Conservation (phyloP, 352 stramenopile genomes). For the Globisporangium carolinianum region DNA sequence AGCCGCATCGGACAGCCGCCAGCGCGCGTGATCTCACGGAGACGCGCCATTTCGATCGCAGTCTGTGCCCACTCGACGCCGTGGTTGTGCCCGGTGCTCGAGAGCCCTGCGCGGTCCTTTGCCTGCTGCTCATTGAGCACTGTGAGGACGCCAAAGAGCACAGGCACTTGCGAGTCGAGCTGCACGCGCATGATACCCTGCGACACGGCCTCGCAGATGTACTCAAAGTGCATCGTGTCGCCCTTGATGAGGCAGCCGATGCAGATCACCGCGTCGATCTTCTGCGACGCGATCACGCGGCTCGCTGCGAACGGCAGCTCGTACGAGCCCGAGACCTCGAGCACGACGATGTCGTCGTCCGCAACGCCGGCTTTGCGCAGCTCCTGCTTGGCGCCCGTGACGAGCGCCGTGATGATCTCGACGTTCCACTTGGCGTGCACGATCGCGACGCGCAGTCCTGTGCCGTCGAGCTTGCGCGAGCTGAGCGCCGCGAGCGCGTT, state of each 20-base stretch:
- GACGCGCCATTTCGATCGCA: constrained; percentile 93
- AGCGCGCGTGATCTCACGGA: constrained; percentile 65
- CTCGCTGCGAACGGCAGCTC: constrained; percentile 95
- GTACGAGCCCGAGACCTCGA: constrained; percentile 92
- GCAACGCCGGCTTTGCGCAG: constrained; percentile 53
- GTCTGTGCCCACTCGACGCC: constrained; percentile 95
- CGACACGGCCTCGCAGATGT: constrained; percentile 96
- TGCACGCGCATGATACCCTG: constrained; percentile 96
- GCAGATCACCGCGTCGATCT: constrained; percentile 95
- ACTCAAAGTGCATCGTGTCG: constrained; percentile 99
- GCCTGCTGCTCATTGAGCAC: constrained; percentile 96
- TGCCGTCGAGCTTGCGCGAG: constrained; percentile 73
- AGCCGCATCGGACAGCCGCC: constrained; percentile 64
- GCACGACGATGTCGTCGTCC: constrained; percentile 59
- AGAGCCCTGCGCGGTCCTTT: constrained; percentile 82
- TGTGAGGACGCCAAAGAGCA: constrained; percentile 93
- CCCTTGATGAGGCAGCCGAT: constrained; percentile 95
- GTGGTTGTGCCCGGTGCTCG: constrained; percentile 90
- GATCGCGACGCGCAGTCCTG: constrained; percentile 71
- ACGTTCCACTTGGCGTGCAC: constrained; percentile 84
- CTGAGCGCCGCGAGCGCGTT: constrained; percentile 60
- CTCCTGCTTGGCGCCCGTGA: constrained; percentile 53
- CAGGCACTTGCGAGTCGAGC: constrained; percentile 84
- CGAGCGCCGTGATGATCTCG: constrained; percentile 71
- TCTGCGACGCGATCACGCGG: constrained; percentile 84